phyloP scores from a whole-genome alignment of 148 eudicot species.

The Limonium bicolor region DNA sequence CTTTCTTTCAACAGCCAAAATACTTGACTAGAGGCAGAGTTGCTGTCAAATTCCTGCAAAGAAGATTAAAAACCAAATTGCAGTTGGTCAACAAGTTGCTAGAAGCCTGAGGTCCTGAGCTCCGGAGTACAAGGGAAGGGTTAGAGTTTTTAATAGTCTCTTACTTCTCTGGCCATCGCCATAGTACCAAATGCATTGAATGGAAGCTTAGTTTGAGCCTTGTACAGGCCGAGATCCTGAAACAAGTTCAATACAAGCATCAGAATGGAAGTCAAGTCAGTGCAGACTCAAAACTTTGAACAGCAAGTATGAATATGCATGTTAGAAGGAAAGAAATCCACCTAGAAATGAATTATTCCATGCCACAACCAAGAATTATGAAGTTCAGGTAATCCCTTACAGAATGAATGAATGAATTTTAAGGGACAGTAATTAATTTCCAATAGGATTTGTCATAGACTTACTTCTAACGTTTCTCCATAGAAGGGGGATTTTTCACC shows the following conservation, averaged over 20 bases:
- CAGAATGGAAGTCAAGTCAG: too few species aligned
- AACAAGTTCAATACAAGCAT: background rate
- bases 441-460: slow-evolving; percentile 6
- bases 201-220: slow-evolving; percentile 97
- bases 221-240: slow-evolving; percentile 96
- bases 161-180: slow-evolving; percentile 99
- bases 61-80: slow-evolving; percentile 2
- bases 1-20: slow-evolving; percentile 98
- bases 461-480: slow-evolving; percentile 87
- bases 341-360: too few species aligned
- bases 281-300: background rate
- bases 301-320: too few species aligned
- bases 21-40: slow-evolving; percentile 87
- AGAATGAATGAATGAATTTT: background rate
- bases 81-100: background rate
- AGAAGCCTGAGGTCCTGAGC: too few species aligned
- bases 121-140: too few species aligned
- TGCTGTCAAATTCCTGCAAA: slow-evolving; percentile 80
- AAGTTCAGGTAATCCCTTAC: too few species aligned
- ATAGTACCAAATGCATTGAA: slow-evolving; percentile 98
- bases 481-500: slow-evolving; percentile 88
- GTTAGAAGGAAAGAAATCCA: too few species aligned
- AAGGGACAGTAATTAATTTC: too few species aligned
- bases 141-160: too few species aligned
- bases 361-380: too few species aligned